Percentiles rank a stretch among this genome's conserved stretches.
phyloP scores from a whole-genome alignment of 2,329 filamentous ascomycete species.

The Beauveria sp. region DNA sequence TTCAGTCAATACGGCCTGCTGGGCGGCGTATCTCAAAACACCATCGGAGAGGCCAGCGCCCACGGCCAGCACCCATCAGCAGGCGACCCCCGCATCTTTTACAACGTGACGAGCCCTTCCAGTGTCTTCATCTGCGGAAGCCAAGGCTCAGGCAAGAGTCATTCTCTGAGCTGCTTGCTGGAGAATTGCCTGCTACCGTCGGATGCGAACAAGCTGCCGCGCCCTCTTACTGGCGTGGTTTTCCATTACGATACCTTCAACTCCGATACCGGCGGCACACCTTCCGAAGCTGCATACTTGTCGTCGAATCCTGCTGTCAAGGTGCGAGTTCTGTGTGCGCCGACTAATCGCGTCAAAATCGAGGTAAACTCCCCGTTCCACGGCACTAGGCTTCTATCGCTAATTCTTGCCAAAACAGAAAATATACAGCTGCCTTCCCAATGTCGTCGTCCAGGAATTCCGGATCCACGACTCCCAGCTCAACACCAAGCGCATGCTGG shows the following conservation, averaged over 20 bases:
- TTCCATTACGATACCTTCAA: constrained; percentile 58
- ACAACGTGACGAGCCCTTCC: constrained; percentile 42
- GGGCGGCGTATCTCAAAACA: neutral
- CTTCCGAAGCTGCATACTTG: constrained; percentile 55
- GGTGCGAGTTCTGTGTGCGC: constrained; percentile 47
- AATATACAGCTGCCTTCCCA: constrained; percentile 33
- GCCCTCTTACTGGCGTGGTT: constrained; percentile 51
- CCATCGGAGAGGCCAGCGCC: neutral
- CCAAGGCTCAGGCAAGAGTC: constrained; percentile 57
- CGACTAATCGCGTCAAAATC: constrained; percentile 40
- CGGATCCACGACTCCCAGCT: constrained; percentile 43
- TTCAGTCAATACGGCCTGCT: constrained; percentile 23
- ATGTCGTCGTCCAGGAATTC: constrained; percentile 42
- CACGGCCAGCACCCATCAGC: neutral
- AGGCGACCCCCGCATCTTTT: constrained; percentile 28
- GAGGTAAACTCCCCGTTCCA: constrained; percentile 18
- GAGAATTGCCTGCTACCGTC: constrained; percentile 49
- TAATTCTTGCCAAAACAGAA: constrained; percentile 16
- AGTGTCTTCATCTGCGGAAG: constrained; percentile 58
- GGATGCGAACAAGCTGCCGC: constrained; percentile 35
- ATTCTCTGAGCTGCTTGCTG: constrained; percentile 47
- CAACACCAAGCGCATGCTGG: constrained; percentile 50
- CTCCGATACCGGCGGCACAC: constrained; percentile 36
- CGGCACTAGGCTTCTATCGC: neutral
- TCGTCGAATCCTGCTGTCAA: constrained; percentile 32